Evolutionary conservation across 176 grass and related monocot genomes (phyloP).

Genomic region (Rhynchospora pubera): DNA sequence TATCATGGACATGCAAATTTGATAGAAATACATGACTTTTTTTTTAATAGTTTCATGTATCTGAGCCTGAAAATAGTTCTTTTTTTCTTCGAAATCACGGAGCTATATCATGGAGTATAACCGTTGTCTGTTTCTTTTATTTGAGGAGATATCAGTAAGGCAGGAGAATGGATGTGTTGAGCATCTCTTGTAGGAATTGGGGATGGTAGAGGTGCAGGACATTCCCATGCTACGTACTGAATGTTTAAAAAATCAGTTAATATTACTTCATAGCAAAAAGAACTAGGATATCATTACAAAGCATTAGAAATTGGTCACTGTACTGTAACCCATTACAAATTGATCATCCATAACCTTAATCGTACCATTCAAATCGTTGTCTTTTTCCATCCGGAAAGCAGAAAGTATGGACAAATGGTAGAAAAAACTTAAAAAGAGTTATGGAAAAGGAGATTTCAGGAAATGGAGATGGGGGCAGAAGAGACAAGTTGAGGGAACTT

Average conservation of each 20-base stretch:
- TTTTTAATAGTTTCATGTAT: not conserved
- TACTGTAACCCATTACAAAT: not conserved
- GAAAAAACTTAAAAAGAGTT: not conserved
- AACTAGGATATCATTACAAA: not conserved
- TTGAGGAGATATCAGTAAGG: not conserved
- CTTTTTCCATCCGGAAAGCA: not conserved
- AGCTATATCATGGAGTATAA: no score
- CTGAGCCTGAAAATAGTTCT: not conserved
- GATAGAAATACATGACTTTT: not conserved
- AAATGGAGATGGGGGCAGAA: not conserved
- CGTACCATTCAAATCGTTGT: not conserved
- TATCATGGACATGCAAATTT: not conserved
- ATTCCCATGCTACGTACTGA: not conserved
- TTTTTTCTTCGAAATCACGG: not conserved
- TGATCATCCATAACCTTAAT: not conserved
- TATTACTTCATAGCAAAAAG: not conserved
- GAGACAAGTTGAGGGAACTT: not conserved
- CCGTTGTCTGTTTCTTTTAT: not conserved
- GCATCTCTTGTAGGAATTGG: not conserved
- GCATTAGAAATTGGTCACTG: not conserved
- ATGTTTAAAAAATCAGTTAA: not conserved
- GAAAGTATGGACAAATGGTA: not conserved
- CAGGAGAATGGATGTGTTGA: not conserved
- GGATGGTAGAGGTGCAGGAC: not conserved
- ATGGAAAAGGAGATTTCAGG: not conserved